Percentiles rank a stretch among this genome's conserved stretches.
Evolutionary conservation across 1,284 basidiomycete species (phyloP).

Genomic region (Rhodotorula sp.): DNA sequence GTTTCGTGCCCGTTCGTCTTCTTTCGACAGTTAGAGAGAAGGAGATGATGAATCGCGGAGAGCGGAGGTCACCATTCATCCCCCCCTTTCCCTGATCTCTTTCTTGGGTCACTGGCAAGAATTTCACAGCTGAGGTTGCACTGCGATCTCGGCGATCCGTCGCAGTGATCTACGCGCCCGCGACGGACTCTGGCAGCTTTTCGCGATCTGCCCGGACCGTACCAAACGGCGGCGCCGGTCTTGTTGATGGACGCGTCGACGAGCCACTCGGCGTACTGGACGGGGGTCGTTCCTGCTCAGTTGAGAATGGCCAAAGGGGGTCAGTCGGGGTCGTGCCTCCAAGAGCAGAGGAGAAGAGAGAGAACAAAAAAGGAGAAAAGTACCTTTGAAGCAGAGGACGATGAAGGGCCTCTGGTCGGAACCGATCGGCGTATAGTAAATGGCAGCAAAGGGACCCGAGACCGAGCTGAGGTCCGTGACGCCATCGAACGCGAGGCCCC

Average conservation of each 20-base stretch:
- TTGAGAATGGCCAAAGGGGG: too few species aligned
- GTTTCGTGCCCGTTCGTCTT: too few species aligned
- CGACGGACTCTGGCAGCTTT: too few species aligned
- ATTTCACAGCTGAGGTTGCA: too few species aligned
- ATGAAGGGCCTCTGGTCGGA: slow-evolving; percentile 26
- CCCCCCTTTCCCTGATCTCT: too few species aligned
- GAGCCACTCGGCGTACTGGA: slow-evolving; percentile 46
- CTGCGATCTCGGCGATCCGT: too few species aligned
- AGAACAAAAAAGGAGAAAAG: not conserved
- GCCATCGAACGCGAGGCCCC: slow-evolving; percentile 30
- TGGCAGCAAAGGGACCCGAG: slow-evolving; percentile 20
- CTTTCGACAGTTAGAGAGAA: too few species aligned
- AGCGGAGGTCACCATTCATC: too few species aligned
- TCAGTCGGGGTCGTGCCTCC: not conserved
- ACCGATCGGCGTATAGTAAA: slow-evolving; percentile 21
- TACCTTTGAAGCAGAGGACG: slow-evolving; percentile 34
- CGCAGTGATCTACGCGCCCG: too few species aligned
- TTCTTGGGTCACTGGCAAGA: too few species aligned
- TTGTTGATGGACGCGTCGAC: slow-evolving; percentile 31
- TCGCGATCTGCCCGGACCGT: slow-evolving; percentile 13
- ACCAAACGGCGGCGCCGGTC: slow-evolving; percentile 21
- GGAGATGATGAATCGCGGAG: too few species aligned
- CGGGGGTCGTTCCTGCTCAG: slow-evolving; percentile 46
- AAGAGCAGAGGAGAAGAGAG: too few species aligned
- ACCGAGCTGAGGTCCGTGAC: slow-evolving; percentile 14